Evolutionary conservation across 2,329 filamentous ascomycete species (phyloP).

Genomic region (Dryadomyces quercivorus): DNA sequence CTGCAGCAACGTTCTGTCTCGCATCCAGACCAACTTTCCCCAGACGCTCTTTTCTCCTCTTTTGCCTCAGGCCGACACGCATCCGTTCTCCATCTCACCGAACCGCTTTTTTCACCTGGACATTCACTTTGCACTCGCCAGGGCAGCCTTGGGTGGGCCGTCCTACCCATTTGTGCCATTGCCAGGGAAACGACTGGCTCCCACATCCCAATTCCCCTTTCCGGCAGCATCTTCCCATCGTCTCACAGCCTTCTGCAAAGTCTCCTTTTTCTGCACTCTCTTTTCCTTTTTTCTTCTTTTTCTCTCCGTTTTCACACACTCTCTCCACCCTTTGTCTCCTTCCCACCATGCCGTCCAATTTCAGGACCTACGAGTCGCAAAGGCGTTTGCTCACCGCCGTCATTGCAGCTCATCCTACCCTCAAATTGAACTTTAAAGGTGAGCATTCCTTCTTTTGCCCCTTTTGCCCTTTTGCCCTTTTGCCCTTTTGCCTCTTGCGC

Average conservation of each 20-base stretch:
- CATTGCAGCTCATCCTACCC: slow-evolving; percentile 40
- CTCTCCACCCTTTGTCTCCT: not conserved
- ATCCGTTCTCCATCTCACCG: not conserved
- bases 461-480: not conserved
- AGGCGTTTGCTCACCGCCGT: slow-evolving; percentile 49
- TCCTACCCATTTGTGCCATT: not conserved
- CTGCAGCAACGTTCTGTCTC: not conserved
- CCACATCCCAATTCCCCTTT: not conserved
- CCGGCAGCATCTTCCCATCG: not conserved
- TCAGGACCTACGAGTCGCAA: slow-evolving; percentile 47
- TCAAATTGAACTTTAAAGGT: slow-evolving; percentile 52
- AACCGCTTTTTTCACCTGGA: not conserved
- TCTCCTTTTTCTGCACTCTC: no score
- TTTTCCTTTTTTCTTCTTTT: not conserved
- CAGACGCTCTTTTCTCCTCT: not conserved
- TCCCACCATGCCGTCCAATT: slow-evolving; percentile 37
- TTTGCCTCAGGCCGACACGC: not conserved
- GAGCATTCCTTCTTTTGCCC: slow-evolving; percentile 17
- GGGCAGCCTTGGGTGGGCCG: not conserved
- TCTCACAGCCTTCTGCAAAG: not conserved
- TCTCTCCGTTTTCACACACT: not conserved
- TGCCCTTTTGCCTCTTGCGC: not conserved
- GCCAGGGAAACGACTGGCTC: not conserved
- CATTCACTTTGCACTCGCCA: not conserved
- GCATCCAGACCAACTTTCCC: no score